phyloP scores from a whole-genome alignment of 805 yeast species.

The Metschnikowia picachoensis region DNA sequence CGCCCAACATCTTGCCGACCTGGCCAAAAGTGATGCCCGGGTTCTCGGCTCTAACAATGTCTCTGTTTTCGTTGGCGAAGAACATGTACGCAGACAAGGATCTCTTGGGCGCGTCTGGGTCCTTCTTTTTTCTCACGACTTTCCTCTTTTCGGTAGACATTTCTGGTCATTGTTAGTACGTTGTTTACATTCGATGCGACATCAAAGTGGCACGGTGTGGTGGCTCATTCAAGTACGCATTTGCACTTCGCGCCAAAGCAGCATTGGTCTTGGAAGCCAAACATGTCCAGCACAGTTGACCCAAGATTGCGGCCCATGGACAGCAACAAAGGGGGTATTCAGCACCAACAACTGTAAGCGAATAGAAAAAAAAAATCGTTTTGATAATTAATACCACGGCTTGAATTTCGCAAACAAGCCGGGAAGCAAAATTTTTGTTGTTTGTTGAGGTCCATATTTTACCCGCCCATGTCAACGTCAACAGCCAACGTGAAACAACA shows the following conservation, averaged over 20 bases:
- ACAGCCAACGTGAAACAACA: too few relatives aligned
- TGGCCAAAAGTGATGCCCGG: conserved; percentile 94
- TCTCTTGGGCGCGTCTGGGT: conserved; percentile 99
- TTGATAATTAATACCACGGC: too few relatives aligned
- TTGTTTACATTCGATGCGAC: neutral
- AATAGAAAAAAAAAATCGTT: too few relatives aligned
- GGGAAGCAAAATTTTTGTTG: too few relatives aligned
- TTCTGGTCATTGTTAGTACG: conserved; percentile 9
- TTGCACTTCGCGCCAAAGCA: conserved; percentile 1
- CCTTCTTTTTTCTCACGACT: conserved; percentile 51
- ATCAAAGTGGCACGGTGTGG: neutral
- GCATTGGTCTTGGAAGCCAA: neutral
- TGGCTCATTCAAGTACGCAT: neutral
- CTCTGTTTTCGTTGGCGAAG: conserved; percentile 97
- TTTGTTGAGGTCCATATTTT: too few relatives aligned
- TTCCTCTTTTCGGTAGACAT: conserved; percentile 40
- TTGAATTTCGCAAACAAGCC: too few relatives aligned
- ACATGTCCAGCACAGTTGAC: neutral
- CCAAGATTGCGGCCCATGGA: too few relatives aligned
- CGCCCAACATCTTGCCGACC: conserved; percentile 93
- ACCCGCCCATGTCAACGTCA: too few relatives aligned
- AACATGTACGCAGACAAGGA: conserved; percentile 98
- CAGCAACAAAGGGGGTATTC: too few relatives aligned
- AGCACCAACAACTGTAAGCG: too few relatives aligned
- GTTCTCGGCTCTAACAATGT: conserved; percentile 89